Evolutionary conservation across 345 rosid species (phyloP).

Genomic region (Rhizophora mangle): DNA sequence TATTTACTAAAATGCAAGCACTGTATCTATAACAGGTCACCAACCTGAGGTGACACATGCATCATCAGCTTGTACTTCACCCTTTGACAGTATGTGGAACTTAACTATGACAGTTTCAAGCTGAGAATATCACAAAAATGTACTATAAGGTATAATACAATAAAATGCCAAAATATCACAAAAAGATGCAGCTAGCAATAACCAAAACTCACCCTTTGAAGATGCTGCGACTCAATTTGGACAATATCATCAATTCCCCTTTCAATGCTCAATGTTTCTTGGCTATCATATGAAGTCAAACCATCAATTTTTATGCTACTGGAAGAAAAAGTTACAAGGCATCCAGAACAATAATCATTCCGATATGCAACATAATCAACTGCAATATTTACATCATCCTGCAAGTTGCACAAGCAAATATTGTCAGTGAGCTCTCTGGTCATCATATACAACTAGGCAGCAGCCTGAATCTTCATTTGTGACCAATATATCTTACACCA

Average conservation of each 20-base stretch:
- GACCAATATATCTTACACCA: not conserved
- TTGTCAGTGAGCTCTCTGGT: conserved; percentile 15
- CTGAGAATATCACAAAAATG: conserved; percentile 38
- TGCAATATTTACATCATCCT: conserved; percentile 45
- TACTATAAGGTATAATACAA: not conserved
- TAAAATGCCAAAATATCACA: too few relatives aligned
- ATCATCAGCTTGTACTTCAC: conserved; percentile 30
- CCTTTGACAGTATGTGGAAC: conserved; percentile 48
- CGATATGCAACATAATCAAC: conserved; percentile 62
- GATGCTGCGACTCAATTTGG: conserved; percentile 50
- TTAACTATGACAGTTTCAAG: conserved; percentile 51
- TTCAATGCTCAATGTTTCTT: conserved; percentile 42
- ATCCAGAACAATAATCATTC: conserved; percentile 40
- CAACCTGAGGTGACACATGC: conserved; percentile 46
- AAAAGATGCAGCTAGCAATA: not conserved
- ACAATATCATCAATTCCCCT: conserved; percentile 70
- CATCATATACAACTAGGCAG: not conserved
- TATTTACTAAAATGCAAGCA: not conserved
- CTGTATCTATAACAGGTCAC: conserved; percentile 13
- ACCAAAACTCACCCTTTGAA: conserved; percentile 56
- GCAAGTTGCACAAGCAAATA: conserved; percentile 30
- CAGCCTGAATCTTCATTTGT: conserved; percentile 9
- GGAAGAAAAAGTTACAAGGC: conserved; percentile 52
- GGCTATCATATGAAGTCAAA: conserved; percentile 30
- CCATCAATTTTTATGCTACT: conserved; percentile 51